Evolutionary conservation across 2,329 filamentous ascomycete species (phyloP).

Genomic region (Hypomyces perniciosus): DNA sequence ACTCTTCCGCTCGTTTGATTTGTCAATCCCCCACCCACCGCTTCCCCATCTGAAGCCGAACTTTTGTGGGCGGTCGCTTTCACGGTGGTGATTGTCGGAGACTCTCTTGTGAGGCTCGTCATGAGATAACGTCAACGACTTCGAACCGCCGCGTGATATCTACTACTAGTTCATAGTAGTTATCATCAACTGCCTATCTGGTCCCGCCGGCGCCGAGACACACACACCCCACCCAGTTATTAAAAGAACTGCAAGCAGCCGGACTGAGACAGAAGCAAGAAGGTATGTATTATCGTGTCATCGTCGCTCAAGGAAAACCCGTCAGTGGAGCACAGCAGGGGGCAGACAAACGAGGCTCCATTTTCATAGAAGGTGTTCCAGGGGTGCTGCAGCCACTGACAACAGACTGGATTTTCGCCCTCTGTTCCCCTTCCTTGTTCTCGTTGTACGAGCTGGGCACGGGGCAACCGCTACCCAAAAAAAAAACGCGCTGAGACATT

Average conservation of each 20-base stretch:
- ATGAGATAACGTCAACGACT: too few species aligned
- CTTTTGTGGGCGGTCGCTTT: too few species aligned
- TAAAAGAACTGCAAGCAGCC: constrained; percentile 7
- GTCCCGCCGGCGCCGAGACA: constrained; percentile 9
- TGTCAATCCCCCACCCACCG: constrained; percentile 2
- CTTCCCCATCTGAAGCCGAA: neutral
- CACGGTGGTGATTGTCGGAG: too few species aligned
- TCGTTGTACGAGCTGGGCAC: neutral
- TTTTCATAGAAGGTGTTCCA: neutral
- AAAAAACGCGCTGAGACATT: neutral
- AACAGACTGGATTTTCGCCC: neutral
- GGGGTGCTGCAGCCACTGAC: neutral
- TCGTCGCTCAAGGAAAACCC: constrained; percentile 8
- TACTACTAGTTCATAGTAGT: too few species aligned
- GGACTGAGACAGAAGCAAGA: constrained; percentile 6
- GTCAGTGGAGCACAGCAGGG: constrained; percentile 10
- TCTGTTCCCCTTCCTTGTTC: neutral
- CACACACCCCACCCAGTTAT: constrained; percentile 6
- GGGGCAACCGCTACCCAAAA: neutral
- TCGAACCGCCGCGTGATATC: too few species aligned
- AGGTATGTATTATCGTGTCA: constrained; percentile 4
- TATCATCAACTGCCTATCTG: neutral
- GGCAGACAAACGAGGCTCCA: neutral
- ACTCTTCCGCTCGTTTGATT: neutral
- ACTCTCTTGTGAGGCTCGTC: too few species aligned